These are phyloP conservation scores for Wickerhamomyces rabaulensis DNA, from an alignment of 805 yeast genomes.

Conservation along the genomic window DNA sequence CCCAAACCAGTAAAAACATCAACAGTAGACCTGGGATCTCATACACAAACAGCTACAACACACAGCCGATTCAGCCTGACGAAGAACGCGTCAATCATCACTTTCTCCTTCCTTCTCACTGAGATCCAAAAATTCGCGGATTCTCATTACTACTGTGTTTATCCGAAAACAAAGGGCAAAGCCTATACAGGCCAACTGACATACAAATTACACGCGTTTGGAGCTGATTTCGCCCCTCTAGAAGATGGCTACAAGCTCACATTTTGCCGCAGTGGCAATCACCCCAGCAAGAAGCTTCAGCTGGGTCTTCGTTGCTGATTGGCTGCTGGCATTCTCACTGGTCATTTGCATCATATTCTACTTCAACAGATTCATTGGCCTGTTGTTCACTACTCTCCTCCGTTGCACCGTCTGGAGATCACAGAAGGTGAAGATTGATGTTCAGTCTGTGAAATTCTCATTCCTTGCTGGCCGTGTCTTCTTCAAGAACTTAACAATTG, in stretches of 20 bases:
- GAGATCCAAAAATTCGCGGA: too few relatives aligned
- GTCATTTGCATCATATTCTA: conserved; percentile 66
- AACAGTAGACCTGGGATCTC: too few relatives aligned
- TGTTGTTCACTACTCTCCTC: conserved; percentile 43
- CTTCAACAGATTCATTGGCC: conserved; percentile 68
- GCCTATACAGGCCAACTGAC: too few relatives aligned
- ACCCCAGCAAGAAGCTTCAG: conserved; percentile 29
- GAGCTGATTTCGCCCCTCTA: neutral
- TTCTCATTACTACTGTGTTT: too few relatives aligned
- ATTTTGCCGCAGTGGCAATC: conserved; percentile 28
- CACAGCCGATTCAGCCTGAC: too few relatives aligned
- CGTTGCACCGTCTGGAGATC: conserved; percentile 60
- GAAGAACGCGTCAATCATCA: too few relatives aligned
- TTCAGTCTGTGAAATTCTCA: conserved; percentile 74
- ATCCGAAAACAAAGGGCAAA: neutral
- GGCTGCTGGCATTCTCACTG: conserved; percentile 65
- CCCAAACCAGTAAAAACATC: too few relatives aligned
- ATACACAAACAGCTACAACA: too few relatives aligned
- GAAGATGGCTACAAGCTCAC: conserved; percentile 5
- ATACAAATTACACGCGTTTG: neutral
- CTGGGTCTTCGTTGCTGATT: conserved; percentile 82
- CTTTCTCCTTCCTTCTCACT: too few relatives aligned
- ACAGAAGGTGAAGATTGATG: conserved; percentile 49
- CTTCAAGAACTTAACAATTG: conserved; percentile 67
- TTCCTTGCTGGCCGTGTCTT: conserved; percentile 78